Evolutionary conservation across 75 land plant genomes (phyloP).

Genomic region (Pinus taeda): DNA sequence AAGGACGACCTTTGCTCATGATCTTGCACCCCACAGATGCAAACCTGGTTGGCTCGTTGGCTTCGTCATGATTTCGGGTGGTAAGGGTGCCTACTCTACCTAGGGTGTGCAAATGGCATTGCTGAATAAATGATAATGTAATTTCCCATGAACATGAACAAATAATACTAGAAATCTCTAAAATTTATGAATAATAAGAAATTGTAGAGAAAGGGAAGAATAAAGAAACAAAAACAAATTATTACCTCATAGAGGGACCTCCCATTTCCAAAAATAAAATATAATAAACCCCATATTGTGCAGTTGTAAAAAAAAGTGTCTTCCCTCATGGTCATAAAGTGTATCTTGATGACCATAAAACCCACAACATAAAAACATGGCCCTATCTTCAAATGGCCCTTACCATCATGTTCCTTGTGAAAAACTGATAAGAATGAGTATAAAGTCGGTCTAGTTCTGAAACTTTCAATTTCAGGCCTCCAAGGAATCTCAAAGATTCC

Average conservation of each 20-base stretch:
- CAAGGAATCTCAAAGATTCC: no score
- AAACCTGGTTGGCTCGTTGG: conserved; percentile 21
- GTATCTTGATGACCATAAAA: conserved; percentile 31
- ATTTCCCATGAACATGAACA: no score
- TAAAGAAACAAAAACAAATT: neutral
- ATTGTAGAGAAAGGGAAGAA: no score
- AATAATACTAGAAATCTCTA: no score
- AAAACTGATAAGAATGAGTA: no score
- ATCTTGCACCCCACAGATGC: conserved; percentile 34
- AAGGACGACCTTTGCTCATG: conserved; percentile 14
- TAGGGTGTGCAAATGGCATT: neutral
- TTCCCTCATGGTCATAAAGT: conserved; percentile 28
- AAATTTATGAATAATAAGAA: no score
- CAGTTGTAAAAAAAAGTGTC: conserved; percentile 26
- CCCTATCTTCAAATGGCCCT: conserved; percentile 20
- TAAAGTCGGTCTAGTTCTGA: no score
- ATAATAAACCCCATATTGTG: conserved; percentile 20
- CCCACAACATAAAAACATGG: conserved; percentile 21
- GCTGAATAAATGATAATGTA: no score
- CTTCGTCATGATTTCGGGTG: conserved; percentile 12
- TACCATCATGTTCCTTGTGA: no score
- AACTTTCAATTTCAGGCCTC: no score
- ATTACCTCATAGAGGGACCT: conserved; percentile 24
- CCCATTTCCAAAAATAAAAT: conserved; percentile 34
- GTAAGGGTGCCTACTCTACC: conserved; percentile 10